Conservation (phyloP, 768 basidiomycete species). For the Serendipita vermifera region DNA sequence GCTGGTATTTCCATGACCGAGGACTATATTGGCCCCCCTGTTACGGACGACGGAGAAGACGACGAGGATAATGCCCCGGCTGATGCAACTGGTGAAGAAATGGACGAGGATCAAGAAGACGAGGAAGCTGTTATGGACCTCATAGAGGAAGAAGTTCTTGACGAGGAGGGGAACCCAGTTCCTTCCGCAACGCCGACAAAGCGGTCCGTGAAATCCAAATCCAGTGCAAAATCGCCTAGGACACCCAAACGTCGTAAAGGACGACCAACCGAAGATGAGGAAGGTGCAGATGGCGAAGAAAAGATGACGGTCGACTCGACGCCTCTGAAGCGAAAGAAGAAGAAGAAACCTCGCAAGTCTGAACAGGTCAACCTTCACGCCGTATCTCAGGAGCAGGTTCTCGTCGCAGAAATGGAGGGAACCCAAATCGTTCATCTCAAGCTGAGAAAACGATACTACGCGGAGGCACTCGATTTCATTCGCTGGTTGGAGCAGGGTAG, state of each 20-base stretch:
- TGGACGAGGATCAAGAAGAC: slow-evolving; percentile 26
- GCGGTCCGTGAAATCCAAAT: background rate
- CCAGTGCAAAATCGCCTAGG: background rate
- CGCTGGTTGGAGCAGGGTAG: slow-evolving; percentile 51
- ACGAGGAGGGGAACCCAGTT: slow-evolving; percentile 2
- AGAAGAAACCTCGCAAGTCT: slow-evolving; percentile 50
- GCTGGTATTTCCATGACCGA: background rate
- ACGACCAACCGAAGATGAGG: slow-evolving; percentile 21
- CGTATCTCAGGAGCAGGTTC: slow-evolving; percentile 56
- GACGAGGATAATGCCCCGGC: slow-evolving; percentile 28
- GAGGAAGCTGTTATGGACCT: slow-evolving; percentile 21
- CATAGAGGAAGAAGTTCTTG: slow-evolving; percentile 13
- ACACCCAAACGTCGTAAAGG: background rate
- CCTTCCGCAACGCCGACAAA: background rate
- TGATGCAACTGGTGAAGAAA: slow-evolving; percentile 26
- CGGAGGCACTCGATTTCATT: slow-evolving; percentile 78
- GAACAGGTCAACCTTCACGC: slow-evolving; percentile 51
- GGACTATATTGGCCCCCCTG: background rate
- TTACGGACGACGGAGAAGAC: slow-evolving; percentile 36
- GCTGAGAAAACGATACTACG: slow-evolving; percentile 73
- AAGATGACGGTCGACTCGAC: background rate
- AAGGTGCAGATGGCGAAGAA: slow-evolving; percentile 15
- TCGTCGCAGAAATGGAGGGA: slow-evolving; percentile 52
- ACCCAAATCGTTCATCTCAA: slow-evolving; percentile 52
- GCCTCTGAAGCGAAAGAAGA: slow-evolving; percentile 22